Percentiles rank a stretch among this genome's conserved stretches.
phyloP scores from a whole-genome alignment of 2,329 filamentous ascomycete species.

The Fusarium robinianum region DNA sequence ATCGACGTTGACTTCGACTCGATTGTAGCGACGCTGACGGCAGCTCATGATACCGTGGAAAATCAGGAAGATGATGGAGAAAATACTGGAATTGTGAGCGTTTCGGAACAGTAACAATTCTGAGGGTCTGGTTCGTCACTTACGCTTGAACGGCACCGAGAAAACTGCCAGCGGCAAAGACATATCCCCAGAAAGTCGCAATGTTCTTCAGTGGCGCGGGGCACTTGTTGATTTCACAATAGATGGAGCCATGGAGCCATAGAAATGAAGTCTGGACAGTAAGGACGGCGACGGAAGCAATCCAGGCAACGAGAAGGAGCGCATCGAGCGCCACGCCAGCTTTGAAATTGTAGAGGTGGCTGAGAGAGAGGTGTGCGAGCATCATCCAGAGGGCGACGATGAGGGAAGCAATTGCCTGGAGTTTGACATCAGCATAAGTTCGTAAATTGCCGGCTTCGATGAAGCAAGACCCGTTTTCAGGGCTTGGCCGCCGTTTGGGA shows the following conservation, averaged over 20 bases:
- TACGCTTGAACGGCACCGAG: slow-evolving; percentile 52
- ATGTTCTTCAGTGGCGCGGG: slow-evolving; percentile 9
- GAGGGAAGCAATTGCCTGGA: slow-evolving; percentile 51
- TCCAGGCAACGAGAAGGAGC: slow-evolving; percentile 58
- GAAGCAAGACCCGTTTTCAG: no score
- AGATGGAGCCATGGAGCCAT: slow-evolving; percentile 25
- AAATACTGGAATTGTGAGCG: slow-evolving; percentile 39
- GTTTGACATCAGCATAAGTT: background rate
- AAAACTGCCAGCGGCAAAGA: slow-evolving; percentile 43
- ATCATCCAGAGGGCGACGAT: slow-evolving; percentile 53
- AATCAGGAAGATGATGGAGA: slow-evolving; percentile 48
- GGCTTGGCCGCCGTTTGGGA: no score
- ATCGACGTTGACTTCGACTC: slow-evolving; percentile 12
- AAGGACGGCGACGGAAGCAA: slow-evolving; percentile 49
- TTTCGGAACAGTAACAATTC: rapidly evolving
- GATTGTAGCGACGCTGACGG: slow-evolving; percentile 46
- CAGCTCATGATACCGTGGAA: slow-evolving; percentile 49
- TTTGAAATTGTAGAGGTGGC: slow-evolving; percentile 58
- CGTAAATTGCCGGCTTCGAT: no score
- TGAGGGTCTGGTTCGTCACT: slow-evolving; percentile 24
- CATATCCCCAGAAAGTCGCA: slow-evolving; percentile 33
- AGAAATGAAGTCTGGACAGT: slow-evolving; percentile 42
- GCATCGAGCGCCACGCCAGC: slow-evolving; percentile 56
- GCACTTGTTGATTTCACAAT: slow-evolving; percentile 34
- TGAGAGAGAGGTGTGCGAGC: slow-evolving; percentile 46